Percentiles rank a stretch among this genome's conserved stretches.
phyloP scores from a whole-genome alignment of 2,329 filamentous ascomycete species.

The Aphanocladium album region DNA sequence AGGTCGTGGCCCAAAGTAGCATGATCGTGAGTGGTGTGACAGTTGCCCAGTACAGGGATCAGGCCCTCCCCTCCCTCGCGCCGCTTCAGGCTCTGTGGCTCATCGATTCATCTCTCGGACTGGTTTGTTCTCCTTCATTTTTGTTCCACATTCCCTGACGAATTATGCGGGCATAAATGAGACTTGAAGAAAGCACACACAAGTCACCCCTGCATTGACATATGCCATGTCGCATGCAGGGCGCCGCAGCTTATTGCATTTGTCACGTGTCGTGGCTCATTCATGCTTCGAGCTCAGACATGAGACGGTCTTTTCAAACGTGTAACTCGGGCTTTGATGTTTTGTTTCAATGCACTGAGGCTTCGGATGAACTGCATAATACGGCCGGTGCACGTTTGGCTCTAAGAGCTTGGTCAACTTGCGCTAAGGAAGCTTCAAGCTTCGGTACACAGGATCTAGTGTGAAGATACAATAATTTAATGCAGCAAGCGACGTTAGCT shows the following conservation, averaged over 20 bases:
- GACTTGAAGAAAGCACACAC: neutral
- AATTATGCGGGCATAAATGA: neutral
- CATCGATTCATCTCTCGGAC: neutral
- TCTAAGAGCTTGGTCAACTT: too few relatives aligned
- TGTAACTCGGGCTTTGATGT: neutral
- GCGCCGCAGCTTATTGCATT: neutral
- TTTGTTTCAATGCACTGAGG: neutral
- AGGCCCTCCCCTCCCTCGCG: neutral
- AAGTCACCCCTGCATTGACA: neutral
- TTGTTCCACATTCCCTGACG: neutral
- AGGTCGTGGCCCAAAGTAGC: neutral
- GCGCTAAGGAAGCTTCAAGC: too few relatives aligned
- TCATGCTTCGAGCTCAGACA: neutral
- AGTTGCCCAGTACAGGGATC: neutral
- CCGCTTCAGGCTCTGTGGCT: neutral
- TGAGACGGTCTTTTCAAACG: slow-evolving; percentile 7
- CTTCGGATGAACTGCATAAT: slow-evolving; percentile 3
- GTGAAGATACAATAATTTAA: too few relatives aligned
- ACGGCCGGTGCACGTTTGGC: neutral
- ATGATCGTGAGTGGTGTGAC: neutral
- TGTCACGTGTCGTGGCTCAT: neutral
- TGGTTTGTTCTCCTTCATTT: neutral
- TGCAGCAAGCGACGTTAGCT: too few relatives aligned
- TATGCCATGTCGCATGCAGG: neutral
- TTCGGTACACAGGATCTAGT: neutral